phyloP scores from a whole-genome alignment of 768 basidiomycete genomes.

The Clitopilus hobsonii region DNA sequence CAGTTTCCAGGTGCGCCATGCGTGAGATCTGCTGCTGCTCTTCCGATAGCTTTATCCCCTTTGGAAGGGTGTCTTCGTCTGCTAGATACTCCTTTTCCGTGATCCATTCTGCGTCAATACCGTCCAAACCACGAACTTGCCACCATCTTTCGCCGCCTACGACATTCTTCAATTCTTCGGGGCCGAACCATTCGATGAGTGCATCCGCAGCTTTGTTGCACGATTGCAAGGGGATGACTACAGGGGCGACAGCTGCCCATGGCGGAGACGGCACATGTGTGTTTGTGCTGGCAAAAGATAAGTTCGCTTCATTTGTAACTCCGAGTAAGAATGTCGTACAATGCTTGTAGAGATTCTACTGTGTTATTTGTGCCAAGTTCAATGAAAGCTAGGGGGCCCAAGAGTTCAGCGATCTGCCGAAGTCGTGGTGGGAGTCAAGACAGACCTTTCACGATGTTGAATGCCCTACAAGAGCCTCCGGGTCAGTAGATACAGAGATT shows the following conservation, averaged over 20 bases:
- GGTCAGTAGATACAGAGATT: not conserved
- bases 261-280: conserved; percentile 66
- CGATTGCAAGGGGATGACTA: conserved; percentile 49
- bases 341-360: conserved; percentile 66
- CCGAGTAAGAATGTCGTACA: conserved; percentile 32
- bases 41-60: conserved; percentile 25
- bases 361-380: conserved; percentile 61
- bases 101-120: conserved; percentile 64
- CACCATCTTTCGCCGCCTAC: conserved; percentile 82
- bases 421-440: not conserved
- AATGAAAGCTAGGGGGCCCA: conserved; percentile 46
- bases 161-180: conserved; percentile 59
- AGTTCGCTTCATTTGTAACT: not conserved
- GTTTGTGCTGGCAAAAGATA: conserved; percentile 41
- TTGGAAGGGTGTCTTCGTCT: conserved; percentile 14
- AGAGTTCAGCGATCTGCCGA: not conserved
- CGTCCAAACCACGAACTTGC: conserved; percentile 72
- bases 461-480: conserved; percentile 37
- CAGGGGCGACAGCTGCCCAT: conserved; percentile 57
- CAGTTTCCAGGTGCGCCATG: conserved; percentile 52
- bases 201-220: conserved; percentile 62
- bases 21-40: conserved; percentile 35
- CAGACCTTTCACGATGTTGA: conserved; percentile 58
- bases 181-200: conserved; percentile 69
- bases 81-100: conserved; percentile 41